Percentiles rank a stretch among this genome's conserved stretches.
Conservation (phyloP, 1,139 yeast species). For the Saccharomyces hybrid region DNA sequence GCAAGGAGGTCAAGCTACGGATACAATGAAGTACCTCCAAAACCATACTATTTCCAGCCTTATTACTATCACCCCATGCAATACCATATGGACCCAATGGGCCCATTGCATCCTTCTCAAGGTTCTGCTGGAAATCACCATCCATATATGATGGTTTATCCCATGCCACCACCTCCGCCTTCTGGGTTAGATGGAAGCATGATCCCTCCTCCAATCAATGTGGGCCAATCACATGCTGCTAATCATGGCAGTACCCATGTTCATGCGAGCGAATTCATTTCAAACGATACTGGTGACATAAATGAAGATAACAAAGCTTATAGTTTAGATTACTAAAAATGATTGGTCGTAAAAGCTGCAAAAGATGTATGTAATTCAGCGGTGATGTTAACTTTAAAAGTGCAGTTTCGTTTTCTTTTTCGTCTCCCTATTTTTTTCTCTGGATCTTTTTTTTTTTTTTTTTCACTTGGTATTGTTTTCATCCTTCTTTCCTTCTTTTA, state of each 20-base stretch:
- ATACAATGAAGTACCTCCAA: constrained; percentile 18
- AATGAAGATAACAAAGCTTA: neutral
- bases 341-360: neutral
- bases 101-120: constrained; percentile 16
- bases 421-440: neutral
- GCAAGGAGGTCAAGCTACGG: constrained; percentile 8
- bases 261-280: neutral
- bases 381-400: neutral
- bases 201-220: constrained; percentile 4
- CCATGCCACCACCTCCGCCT: constrained; percentile 28
- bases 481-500: neutral
- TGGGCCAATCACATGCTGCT: neutral
- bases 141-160: constrained; percentile 30
- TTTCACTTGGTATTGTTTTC: neutral
- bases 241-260: neutral
- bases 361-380: neutral
- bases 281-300: neutral
- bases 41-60: constrained; percentile 27
- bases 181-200: constrained; percentile 10
- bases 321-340: neutral
- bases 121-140: constrained; percentile 15
- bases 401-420: neutral
- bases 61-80: constrained; percentile 29
- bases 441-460: neutral
- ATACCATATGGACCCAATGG: constrained; percentile 24